A percentile compares a stretch with the other conserved stretches of the same genome.
These are phyloP conservation scores for Lomentospora prolificans DNA, from an alignment of 2,329 filamentous ascomycete species.

Conservation along the genomic window DNA sequence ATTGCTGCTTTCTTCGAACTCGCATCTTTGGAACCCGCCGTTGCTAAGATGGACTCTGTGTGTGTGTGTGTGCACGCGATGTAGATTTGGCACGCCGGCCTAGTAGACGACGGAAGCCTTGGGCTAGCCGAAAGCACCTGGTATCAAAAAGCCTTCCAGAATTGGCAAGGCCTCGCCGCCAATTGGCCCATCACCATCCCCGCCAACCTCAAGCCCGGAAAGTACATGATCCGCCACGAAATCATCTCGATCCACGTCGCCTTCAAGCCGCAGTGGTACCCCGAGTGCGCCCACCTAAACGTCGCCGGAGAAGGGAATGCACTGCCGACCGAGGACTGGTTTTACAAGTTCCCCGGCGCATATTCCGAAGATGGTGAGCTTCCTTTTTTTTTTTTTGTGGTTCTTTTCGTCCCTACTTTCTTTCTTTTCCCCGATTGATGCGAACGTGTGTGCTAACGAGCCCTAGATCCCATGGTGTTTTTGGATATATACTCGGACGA, in stretches of 20 bases:
- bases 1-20: background rate
- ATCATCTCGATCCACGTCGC: slow-evolving; percentile 44
- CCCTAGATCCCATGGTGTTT: background rate
- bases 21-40: background rate
- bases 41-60: too few species aligned
- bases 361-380: slow-evolving; percentile 4
- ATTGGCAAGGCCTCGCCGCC: slow-evolving; percentile 38
- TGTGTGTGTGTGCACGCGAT: too few species aligned
- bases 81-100: slow-evolving; percentile 7
- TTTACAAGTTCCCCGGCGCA: slow-evolving; percentile 4
- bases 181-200: slow-evolving; percentile 38
- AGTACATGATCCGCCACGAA: slow-evolving; percentile 45
- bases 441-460: background rate
- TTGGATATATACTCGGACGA: slow-evolving; percentile 8
- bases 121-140: slow-evolving; percentile 3
- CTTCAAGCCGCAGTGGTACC: slow-evolving; percentile 40
- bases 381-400: background rate
- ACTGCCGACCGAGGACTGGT: slow-evolving; percentile 1
- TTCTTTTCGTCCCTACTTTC: too few species aligned
- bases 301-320: slow-evolving; percentile 36
- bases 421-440: too few species aligned
- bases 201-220: slow-evolving; percentile 31
- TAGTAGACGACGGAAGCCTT: background rate
- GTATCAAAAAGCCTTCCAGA: slow-evolving; percentile 21
- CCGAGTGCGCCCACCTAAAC: slow-evolving; percentile 50